A percentile compares a stretch with the other conserved stretches of the same genome.
phyloP scores from a whole-genome alignment of 2,329 filamentous ascomycete genomes.

The Penicillium sp. region DNA sequence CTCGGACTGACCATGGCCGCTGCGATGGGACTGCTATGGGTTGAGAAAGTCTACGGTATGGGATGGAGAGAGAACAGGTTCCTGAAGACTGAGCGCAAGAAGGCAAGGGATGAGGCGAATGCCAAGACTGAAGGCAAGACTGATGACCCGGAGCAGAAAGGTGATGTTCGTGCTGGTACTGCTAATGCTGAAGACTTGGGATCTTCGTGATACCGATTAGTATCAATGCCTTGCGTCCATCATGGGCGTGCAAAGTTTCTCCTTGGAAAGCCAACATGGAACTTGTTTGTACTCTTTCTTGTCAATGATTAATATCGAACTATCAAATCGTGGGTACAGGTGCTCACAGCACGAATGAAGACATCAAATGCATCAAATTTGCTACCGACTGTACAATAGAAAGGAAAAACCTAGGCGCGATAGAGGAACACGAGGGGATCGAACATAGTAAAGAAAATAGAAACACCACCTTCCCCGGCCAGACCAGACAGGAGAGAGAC shows the following conservation, averaged over 20 bases:
- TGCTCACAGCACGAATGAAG: conserved; percentile 12
- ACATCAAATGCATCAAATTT: conserved; percentile 32
- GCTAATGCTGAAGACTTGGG: background rate
- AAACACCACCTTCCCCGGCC: conserved; percentile 19
- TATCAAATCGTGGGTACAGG: background rate
- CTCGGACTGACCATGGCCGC: conserved; percentile 20
- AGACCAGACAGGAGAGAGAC: conserved; percentile 9
- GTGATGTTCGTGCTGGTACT: background rate
- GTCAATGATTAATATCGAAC: background rate
- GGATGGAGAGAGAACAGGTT: conserved; percentile 21
- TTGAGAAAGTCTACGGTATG: conserved; percentile 21
- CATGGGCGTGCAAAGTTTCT: too few species aligned
- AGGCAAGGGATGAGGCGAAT: conserved; percentile 2
- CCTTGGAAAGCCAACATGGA: too few species aligned
- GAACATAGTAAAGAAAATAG: conserved; percentile 25
- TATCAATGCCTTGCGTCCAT: background rate
- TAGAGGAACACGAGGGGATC: conserved; percentile 26
- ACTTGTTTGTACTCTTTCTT: background rate
- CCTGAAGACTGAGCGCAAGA: conserved; percentile 11
- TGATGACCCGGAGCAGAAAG: background rate
- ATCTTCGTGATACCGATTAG: background rate
- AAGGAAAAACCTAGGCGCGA: conserved; percentile 27
- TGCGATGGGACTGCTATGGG: conserved; percentile 18
- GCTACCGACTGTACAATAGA: conserved; percentile 32
- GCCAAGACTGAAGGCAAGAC: background rate